These are phyloP conservation scores for Arthrinium puccinioides DNA, from an alignment of 2,329 filamentous ascomycete genomes.

Conservation along the genomic window DNA sequence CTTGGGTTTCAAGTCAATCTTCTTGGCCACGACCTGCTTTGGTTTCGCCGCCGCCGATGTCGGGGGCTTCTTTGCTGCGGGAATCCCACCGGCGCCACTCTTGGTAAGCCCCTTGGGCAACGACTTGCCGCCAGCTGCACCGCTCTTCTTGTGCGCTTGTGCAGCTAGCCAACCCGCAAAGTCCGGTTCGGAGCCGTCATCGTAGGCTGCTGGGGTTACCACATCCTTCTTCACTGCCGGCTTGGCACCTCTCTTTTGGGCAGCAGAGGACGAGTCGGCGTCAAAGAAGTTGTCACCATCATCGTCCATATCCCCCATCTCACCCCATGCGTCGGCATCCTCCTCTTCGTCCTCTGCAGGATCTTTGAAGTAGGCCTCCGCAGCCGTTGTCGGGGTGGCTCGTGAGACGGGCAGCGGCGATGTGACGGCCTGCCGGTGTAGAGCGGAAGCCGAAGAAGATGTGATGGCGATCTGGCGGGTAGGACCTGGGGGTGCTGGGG, in stretches of 20 bases:
- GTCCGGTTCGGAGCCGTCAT: constrained; percentile 84
- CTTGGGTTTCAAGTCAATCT: constrained; percentile 63
- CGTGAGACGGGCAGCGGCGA: constrained; percentile 42
- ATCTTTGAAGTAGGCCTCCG: constrained; percentile 28
- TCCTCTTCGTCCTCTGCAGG: constrained; percentile 46
- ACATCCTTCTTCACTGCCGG: constrained; percentile 25
- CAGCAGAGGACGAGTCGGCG: constrained; percentile 12
- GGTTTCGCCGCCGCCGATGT: constrained; percentile 27
- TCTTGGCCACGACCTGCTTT: constrained; percentile 45
- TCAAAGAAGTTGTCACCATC: constrained; percentile 42
- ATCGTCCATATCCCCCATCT: constrained; percentile 49
- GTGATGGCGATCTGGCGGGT: constrained; percentile 27
- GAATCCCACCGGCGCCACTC: constrained; percentile 24
- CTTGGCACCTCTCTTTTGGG: no score
- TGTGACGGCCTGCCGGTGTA: constrained; percentile 53
- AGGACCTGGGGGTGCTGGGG: constrained; percentile 28
- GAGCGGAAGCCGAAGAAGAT: constrained; percentile 47
- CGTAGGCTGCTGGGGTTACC: constrained; percentile 51
- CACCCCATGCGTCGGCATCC: constrained; percentile 70
- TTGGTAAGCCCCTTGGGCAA: constrained; percentile 81
- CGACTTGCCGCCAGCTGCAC: constrained; percentile 42
- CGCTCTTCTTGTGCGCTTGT: constrained; percentile 64
- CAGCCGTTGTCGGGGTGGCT: constrained; percentile 37
- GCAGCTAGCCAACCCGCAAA: constrained; percentile 94
- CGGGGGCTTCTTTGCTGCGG: constrained; percentile 26